phyloP scores from a whole-genome alignment of 352 stramenopile species.

The Pelagophyceae sp. region DNA sequence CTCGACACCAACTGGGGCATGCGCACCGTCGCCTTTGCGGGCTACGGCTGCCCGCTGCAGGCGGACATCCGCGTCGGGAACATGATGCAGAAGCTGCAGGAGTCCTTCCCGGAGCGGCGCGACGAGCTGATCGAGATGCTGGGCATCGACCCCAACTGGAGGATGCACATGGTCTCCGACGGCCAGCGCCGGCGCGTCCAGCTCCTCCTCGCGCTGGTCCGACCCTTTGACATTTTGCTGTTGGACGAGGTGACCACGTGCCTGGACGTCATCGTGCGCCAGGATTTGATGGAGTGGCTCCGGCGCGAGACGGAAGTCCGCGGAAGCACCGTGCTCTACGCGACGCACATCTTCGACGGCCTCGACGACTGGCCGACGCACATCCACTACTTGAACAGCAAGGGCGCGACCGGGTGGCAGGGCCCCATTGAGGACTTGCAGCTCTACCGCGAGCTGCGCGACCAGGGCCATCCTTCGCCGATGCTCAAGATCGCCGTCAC shows the following conservation, averaged over 20 bases:
- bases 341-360: constrained; percentile 95
- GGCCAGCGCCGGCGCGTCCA: constrained; percentile 80
- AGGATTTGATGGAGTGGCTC: constrained; percentile 84
- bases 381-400: constrained; percentile 77
- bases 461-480: constrained; percentile 54
- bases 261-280: constrained; percentile 86
- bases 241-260: constrained; percentile 96
- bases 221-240: constrained; percentile 89
- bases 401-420: constrained; percentile 60
- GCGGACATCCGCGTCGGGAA: constrained; percentile 87
- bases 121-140: constrained; percentile 84
- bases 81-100: constrained; percentile 93
- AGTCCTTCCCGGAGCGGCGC: constrained; percentile 79
- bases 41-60: constrained; percentile 46
- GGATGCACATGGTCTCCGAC: constrained; percentile 70
- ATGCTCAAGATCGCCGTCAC: constrained; percentile 80
- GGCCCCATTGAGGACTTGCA: constrained; percentile 59
- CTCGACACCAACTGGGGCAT: constrained; percentile 92
- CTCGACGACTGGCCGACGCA: constrained; percentile 85
- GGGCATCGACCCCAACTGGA: constrained; percentile 82
- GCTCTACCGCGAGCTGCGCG: constrained; percentile 61
- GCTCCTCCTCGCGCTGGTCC: constrained; percentile 86
- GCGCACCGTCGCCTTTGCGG: constrained; percentile 85
- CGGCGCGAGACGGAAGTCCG: constrained; percentile 62
- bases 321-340: constrained; percentile 63